Base-by-base conservation (phyloP, 2,329 filamentous ascomycete species). In the Emmonsiellopsis sp. region DNA sequence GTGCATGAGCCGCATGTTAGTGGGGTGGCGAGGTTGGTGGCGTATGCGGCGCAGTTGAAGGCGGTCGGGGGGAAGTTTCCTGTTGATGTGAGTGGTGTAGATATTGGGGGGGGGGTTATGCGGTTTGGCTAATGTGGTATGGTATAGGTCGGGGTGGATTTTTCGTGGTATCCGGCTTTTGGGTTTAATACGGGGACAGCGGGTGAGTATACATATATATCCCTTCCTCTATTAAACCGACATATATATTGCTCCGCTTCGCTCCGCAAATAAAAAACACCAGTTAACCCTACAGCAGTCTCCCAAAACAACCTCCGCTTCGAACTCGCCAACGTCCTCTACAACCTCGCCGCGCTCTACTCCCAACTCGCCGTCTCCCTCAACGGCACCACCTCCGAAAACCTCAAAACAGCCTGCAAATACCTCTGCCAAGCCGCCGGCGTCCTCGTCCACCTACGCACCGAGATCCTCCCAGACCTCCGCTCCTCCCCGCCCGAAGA, bases 61-160 rank as follows among this genome's bases (percentile, higher is more conserved):
- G 97, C 91, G 88, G 84, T 97, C 62, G 83, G 86, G 52, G 89
- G 89, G 57, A 98, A 98, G 74, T 97, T 98, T 66, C 93, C 93
- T 11, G 89, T 96, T 61, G 93, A 97, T 73, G 87, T 92, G 72
- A 58, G 79, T 70, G 37, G 79, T 70, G 37, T 45, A 41, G 45
- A 15, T 15, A 34, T 50, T 30, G 38, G 31, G 16, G 8, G 37
- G 5, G 45, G 34, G 34, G 34, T 37, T 37, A 37, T 37, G 10
- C 9, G 7, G 4, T 16, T 46, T 46, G 30, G 15, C 35, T 55
- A 30, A 48, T 50, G 30, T 44, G 26, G 35, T 37, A n/a, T n/a
- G 41, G 30, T 43, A 38, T 63, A 91, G 87, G 89, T 95, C 60
- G 93, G 93, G 16, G 89, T 90, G 56, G 90, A 97, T 55, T 98